These are phyloP conservation scores for Fusarium staphyleae DNA, from an alignment of 2,329 filamentous ascomycete species.

Conservation along the genomic window DNA sequence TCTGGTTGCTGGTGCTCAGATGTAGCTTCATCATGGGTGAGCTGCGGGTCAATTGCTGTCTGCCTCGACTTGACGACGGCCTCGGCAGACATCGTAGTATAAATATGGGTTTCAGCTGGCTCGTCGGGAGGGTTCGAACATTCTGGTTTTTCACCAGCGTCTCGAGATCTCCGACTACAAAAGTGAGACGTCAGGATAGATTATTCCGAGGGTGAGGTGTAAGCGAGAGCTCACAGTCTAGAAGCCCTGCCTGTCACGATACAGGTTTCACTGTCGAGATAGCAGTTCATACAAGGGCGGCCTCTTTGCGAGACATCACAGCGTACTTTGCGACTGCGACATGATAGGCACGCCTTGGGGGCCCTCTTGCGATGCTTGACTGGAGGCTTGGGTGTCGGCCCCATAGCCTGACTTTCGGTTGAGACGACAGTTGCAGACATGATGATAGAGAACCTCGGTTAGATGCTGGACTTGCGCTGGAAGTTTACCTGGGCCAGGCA, in stretches of 20 bases:
- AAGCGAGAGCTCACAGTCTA: conserved; percentile 9
- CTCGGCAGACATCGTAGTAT: conserved; percentile 12
- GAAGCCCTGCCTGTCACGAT: conserved; percentile 48
- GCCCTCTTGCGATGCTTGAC: conserved; percentile 42
- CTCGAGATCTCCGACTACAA: conserved; percentile 9
- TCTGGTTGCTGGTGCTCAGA: not conserved
- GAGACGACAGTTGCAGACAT: not conserved
- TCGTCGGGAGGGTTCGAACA: conserved; percentile 11
- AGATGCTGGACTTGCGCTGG: not conserved
- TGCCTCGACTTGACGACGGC: conserved; percentile 23
- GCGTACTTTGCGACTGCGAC: conserved; percentile 57
- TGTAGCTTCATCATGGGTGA: not conserved
- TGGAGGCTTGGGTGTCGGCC: conserved; percentile 44
- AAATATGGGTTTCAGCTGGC: conserved; percentile 4
- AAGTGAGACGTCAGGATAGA: not conserved
- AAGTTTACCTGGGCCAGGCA: not conserved
- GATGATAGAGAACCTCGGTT: not conserved
- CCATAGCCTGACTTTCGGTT: conserved; percentile 30
- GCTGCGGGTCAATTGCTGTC: conserved; percentile 2
- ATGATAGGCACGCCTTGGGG: conserved; percentile 57
- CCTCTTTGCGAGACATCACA: conserved; percentile 58
- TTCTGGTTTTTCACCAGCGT: conserved; percentile 6
- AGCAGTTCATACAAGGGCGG: conserved; percentile 59
- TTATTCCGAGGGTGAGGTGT: not conserved
- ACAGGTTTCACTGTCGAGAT: conserved; percentile 56